Conservation (phyloP, 1,139 yeast species). For the Candida gigantensis region DNA sequence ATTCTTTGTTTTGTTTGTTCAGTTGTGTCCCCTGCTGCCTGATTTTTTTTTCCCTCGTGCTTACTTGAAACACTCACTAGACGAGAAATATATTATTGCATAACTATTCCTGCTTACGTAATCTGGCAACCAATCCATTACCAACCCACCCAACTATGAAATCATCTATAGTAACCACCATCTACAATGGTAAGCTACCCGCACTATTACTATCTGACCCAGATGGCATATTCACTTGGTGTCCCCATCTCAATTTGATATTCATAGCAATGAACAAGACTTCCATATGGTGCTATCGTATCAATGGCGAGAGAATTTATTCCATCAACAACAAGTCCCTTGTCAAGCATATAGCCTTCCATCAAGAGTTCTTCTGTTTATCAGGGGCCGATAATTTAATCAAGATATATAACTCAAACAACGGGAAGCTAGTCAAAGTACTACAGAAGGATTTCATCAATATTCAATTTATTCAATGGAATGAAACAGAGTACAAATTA, state of each 20-base stretch:
- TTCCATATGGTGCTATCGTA: slow-evolving; percentile 54
- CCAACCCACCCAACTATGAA: too few species aligned
- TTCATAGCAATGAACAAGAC: slow-evolving; percentile 50
- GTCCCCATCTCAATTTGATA: slow-evolving; percentile 57
- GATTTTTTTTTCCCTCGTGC: too few species aligned
- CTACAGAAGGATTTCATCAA: slow-evolving; percentile 19
- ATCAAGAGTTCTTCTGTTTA: slow-evolving; percentile 41
- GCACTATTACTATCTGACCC: slow-evolving; percentile 9
- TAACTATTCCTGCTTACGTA: not conserved
- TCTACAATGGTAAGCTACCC: slow-evolving; percentile 13
- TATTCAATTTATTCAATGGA: slow-evolving; percentile 30
- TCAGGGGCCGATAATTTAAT: slow-evolving; percentile 47
- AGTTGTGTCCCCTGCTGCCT: too few species aligned
- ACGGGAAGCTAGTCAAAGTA: slow-evolving; percentile 39
- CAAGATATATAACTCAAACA: slow-evolving; percentile 51
- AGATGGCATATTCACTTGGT: slow-evolving; percentile 43
- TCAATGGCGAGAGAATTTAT: slow-evolving; percentile 59
- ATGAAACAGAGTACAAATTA: slow-evolving; percentile 20
- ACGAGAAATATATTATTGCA: not conserved
- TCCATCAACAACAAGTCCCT: slow-evolving; percentile 40
- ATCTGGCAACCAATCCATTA: too few species aligned
- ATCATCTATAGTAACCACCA: slow-evolving; percentile 5
- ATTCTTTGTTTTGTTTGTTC: too few species aligned
- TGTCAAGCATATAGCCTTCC: slow-evolving; percentile 37
- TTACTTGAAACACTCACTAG: too few species aligned